Conservation (phyloP, 2,329 filamentous ascomycete genomes). For the Metarhizium humberi region DNA sequence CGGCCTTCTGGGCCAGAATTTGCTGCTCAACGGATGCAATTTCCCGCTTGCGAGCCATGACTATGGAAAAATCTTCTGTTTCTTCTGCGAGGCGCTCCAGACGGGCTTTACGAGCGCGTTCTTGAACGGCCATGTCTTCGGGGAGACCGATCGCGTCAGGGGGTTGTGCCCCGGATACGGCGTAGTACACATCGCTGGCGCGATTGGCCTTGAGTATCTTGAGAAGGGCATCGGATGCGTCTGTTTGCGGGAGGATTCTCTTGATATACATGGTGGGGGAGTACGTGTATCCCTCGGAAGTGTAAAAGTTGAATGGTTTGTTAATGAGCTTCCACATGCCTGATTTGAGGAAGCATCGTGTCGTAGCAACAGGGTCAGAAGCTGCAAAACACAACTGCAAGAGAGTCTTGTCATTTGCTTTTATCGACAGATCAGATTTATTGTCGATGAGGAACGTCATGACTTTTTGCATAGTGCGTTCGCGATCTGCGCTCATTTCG, state of each 20-base stretch:
- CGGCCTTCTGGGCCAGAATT: slow-evolving; percentile 37
- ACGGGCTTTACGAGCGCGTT: slow-evolving; percentile 40
- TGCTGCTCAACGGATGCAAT: slow-evolving; percentile 41
- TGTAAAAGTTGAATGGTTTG: slow-evolving; percentile 47
- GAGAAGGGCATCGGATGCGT: slow-evolving; percentile 32
- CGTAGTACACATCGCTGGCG: slow-evolving; percentile 44
- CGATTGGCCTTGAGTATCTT: slow-evolving; percentile 42
- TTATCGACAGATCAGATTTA: slow-evolving; percentile 47
- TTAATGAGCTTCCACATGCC: slow-evolving; percentile 59
- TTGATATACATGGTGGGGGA: slow-evolving; percentile 55
- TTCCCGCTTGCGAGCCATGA: slow-evolving; percentile 40
- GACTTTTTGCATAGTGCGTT: slow-evolving; percentile 47
- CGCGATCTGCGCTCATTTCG: slow-evolving; percentile 33
- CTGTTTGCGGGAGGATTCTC: slow-evolving; percentile 32
- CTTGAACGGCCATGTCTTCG: slow-evolving; percentile 36
- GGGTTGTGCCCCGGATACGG: slow-evolving; percentile 43
- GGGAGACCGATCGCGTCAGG: slow-evolving; percentile 44
- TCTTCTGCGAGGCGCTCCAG: slow-evolving; percentile 35
- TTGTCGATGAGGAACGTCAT: slow-evolving; percentile 46
- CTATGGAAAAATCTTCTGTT: slow-evolving; percentile 37
- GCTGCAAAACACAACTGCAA: slow-evolving; percentile 53
- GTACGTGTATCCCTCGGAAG: slow-evolving; percentile 44
- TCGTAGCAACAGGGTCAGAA: slow-evolving; percentile 42
- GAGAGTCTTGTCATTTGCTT: slow-evolving; percentile 47
- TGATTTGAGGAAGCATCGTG: slow-evolving; percentile 49